Evolutionary conservation across 352 stramenopile genomes (phyloP).

Genomic region (Lagenidium giganteum): DNA sequence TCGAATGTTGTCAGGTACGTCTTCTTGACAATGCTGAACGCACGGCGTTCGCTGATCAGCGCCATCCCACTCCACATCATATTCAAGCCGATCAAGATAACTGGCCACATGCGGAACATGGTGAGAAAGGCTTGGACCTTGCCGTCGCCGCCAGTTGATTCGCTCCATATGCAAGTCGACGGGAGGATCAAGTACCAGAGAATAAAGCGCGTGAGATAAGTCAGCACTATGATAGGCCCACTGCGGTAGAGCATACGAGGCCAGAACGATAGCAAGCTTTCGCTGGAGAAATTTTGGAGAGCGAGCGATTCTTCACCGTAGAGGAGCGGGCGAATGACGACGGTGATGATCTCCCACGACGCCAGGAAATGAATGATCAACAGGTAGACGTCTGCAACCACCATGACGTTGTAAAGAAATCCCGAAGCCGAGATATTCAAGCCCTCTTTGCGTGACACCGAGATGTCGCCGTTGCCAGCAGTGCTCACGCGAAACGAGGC

Average conservation of each 20-base stretch:
- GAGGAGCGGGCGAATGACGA: constrained; percentile 8
- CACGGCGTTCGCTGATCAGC: constrained; percentile 23
- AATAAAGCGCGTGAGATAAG: constrained; percentile 29
- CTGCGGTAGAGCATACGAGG: constrained; percentile 53
- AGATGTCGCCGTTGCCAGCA: too few species aligned
- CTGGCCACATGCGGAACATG: constrained; percentile 40
- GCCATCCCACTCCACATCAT: constrained; percentile 29
- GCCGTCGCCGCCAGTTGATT: constrained; percentile 10
- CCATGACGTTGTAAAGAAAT: constrained; percentile 12
- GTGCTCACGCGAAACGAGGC: too few species aligned
- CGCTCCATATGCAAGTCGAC: constrained; percentile 37
- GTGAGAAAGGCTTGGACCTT: constrained; percentile 24
- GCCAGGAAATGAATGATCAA: constrained; percentile 11
- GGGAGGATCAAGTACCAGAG: constrained; percentile 51
- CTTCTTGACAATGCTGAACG: constrained; percentile 29
- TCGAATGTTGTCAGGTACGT: constrained; percentile 36
- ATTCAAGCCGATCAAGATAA: constrained; percentile 33
- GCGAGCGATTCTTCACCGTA: too few species aligned
- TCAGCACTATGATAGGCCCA: constrained; percentile 27
- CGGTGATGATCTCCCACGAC: constrained; percentile 7
- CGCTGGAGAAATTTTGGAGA: too few species aligned
- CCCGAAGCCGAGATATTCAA: constrained; percentile 15
- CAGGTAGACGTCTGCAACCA: constrained; percentile 12
- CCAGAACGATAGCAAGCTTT: too few species aligned
- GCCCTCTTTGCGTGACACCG: too few species aligned